Base-by-base conservation (phyloP, 805 yeast genomes). In the Pichia paraexigua region DNA sequence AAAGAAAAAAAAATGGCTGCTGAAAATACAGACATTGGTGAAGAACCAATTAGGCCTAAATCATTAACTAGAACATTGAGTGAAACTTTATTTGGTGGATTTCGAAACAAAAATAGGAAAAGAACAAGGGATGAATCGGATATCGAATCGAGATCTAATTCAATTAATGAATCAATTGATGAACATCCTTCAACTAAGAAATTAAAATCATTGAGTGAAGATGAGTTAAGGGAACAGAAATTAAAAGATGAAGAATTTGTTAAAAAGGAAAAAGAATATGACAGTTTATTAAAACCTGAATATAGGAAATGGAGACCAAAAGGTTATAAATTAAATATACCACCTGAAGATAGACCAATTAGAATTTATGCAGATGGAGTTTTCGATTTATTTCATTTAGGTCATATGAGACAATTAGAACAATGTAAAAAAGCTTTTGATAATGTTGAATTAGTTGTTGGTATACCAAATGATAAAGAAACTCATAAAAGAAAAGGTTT, bases 351-450 rank as follows among this genome's bases (percentile, higher is more conserved):
- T 62, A 76, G 97, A 53, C 91, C 96, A 1, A 81, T 94, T 28
- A 77, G 99, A 54, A 80, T 94, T n/a, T 94, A 94, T 66, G 99
- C 99, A 7, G 99, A 94, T 69, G 99, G 99, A 49, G 97, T 94
- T 20, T 94, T 94, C 72, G 99, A 94, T 69, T 72, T 94, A 56
- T 94, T 94, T 71, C 99, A 94, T 69, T 67, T 94, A 63, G 99
- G 99, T 24, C 99, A 94, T 66, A 94, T 94, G 99, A 82, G 90
- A 63, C 99, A 94, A 68, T 75, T 94, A 60, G 98, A 94, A 65
- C 99, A 94, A 70, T 92, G 98, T 60, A 92, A 94, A 62, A 91
- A 92, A 66, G 80, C 96, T 17, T 82, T 94, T 56, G 85, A 87
- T 13, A 88, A 88, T 60, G 96, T 87, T 32, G 77, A 80, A 51